Conservation (phyloP, 441 rosid species). For the Euphorbia corollata region DNA sequence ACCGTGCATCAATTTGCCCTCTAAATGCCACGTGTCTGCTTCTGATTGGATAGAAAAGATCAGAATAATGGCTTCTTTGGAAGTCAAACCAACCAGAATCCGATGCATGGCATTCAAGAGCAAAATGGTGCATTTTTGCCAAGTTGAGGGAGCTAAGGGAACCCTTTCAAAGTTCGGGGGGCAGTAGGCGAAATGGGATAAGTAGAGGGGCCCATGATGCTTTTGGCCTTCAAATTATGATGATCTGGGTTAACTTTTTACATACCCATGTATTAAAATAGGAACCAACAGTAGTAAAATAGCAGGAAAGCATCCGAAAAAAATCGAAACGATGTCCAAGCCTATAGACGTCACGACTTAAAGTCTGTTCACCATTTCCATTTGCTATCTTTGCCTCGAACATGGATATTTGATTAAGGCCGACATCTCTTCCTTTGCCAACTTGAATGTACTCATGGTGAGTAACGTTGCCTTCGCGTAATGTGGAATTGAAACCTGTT, state of each 20-base stretch:
- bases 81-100: no score
- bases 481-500: slow-evolving; percentile 85
- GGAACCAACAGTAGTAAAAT: slow-evolving; percentile 84
- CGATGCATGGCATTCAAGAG: no score
- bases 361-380: slow-evolving; percentile 92
- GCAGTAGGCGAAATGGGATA: no score
- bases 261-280: slow-evolving; percentile 82
- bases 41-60: no score
- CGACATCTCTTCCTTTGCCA: slow-evolving; percentile 97
- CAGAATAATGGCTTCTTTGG: no score
- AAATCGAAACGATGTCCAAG: slow-evolving; percentile 96
- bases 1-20: no score
- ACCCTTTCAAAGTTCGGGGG: no score
- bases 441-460: slow-evolving; percentile 98
- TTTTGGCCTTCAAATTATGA: no score
- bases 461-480: slow-evolving; percentile 84
- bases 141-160: no score
- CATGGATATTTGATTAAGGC: slow-evolving; percentile 84
- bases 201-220: no score
- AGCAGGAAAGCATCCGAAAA: slow-evolving; percentile 92
- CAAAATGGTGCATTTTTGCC: no score
- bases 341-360: slow-evolving; percentile 78
- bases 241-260: background rate
- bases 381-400: slow-evolving; percentile 92
- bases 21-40: no score